Percentiles rank a stretch among this genome's conserved stretches.
Evolutionary conservation across 2,329 filamentous ascomycete species (phyloP).

Genomic region (Ophiostoma triangulosporum): DNA sequence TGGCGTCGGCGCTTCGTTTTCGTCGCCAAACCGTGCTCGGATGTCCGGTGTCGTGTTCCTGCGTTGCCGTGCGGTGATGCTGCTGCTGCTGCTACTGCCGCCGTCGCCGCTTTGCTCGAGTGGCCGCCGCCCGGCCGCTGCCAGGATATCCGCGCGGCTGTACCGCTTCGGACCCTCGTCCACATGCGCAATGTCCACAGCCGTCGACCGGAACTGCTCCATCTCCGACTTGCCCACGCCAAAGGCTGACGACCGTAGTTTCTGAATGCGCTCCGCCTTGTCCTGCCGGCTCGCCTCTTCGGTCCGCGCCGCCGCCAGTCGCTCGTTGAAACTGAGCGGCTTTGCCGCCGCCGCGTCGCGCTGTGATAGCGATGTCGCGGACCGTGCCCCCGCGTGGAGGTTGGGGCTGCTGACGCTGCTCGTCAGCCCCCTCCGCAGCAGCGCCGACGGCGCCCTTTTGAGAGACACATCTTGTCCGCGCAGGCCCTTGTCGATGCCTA

Average conservation of each 20-base stretch:
- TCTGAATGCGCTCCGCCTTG: constrained; percentile 37
- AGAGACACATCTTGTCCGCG: constrained; percentile 72
- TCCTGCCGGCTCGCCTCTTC: constrained; percentile 40
- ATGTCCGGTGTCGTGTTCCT: constrained; percentile 30
- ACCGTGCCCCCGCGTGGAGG: neutral
- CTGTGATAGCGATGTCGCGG: neutral
- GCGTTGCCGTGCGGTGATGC: constrained; percentile 21
- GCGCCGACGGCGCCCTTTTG: constrained; percentile 48
- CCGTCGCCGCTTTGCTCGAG: neutral
- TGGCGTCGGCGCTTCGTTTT: neutral
- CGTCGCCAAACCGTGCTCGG: constrained; percentile 4
- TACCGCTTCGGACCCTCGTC: constrained; percentile 38
- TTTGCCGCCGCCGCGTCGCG: constrained; percentile 15
- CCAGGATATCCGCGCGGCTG: constrained; percentile 49
- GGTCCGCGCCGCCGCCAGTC: constrained; percentile 57
- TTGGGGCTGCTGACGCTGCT: constrained; percentile 1
- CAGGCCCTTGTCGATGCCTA: constrained; percentile 84
- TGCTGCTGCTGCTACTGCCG: neutral
- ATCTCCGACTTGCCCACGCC: constrained; percentile 43
- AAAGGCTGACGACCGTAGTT: constrained; percentile 42
- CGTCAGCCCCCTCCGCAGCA: constrained; percentile 20
- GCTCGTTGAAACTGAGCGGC: constrained; percentile 63
- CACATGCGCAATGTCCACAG: constrained; percentile 38
- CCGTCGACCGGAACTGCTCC: constrained; percentile 44
- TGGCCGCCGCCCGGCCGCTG: constrained; percentile 17